A percentile compares a stretch with the other conserved stretches of the same genome.
These are phyloP conservation scores for Diaporthe sp. DNA, from an alignment of 2,329 filamentous ascomycete genomes.

Conservation along the genomic window DNA sequence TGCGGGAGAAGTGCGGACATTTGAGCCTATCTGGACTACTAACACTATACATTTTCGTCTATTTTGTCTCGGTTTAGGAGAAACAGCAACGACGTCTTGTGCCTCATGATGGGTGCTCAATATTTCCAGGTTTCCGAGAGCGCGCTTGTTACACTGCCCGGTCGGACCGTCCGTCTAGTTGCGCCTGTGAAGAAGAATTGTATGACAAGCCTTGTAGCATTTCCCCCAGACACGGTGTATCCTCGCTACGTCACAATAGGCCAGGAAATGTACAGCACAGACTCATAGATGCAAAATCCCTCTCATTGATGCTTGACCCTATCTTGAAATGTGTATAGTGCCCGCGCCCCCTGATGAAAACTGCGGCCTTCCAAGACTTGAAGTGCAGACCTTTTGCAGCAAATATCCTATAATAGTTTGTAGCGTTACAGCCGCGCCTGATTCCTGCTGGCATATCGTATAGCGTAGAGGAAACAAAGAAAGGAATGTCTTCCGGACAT, in stretches of 20 bases:
- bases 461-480: not conserved
- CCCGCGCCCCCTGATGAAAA: not conserved
- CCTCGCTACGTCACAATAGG: not conserved
- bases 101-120: not conserved
- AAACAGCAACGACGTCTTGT: not conserved
- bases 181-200: not conserved
- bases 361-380: not conserved
- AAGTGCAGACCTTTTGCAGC: not conserved
- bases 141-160: not conserved
- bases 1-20: not conserved
- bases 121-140: not conserved
- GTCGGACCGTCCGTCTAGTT: not conserved
- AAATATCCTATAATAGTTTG: not conserved
- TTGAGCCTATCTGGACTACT: not conserved
- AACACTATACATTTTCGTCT: not conserved
- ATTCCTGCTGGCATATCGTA: not conserved
- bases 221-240: not conserved
- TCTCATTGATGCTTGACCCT: not conserved
- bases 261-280: not conserved
- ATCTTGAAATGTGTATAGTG: not conserved
- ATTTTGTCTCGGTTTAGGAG: not conserved
- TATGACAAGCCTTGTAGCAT: not conserved
- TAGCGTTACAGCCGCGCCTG: slow-evolving; percentile 1
- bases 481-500: slow-evolving; percentile 26
- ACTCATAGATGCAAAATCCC: not conserved